These are phyloP conservation scores for Malassezia brasiliensis DNA, from an alignment of 1,284 basidiomycete species.

Conservation along the genomic window DNA sequence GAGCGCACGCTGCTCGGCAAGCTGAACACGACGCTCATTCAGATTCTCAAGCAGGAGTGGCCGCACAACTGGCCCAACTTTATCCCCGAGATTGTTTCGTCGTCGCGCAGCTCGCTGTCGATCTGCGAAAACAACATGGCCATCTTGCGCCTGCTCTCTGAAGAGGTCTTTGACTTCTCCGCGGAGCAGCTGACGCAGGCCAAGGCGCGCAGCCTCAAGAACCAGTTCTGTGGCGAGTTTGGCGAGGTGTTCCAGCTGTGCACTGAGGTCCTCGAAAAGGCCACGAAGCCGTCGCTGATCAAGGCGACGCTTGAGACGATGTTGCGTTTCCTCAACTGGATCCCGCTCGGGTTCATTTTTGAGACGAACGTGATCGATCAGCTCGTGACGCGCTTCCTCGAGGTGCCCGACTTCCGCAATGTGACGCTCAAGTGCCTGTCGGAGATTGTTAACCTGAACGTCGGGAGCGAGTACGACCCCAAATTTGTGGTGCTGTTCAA, in stretches of 20 bases:
- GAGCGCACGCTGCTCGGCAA: conserved; percentile 97
- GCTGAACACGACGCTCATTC: conserved; percentile 88
- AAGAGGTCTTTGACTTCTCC: conserved; percentile 98
- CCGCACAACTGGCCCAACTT: conserved; percentile 98
- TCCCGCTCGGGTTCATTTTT: conserved; percentile 96
- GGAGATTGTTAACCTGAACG: conserved; percentile 75
- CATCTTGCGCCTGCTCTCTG: conserved; percentile 90
- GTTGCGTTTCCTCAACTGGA: conserved; percentile 96
- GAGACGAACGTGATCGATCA: conserved; percentile 96
- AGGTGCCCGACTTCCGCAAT: conserved; percentile 93
- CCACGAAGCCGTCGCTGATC: conserved; percentile 91
- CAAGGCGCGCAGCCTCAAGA: conserved; percentile 95
- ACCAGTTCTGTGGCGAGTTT: conserved; percentile 52
- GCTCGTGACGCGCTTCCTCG: conserved; percentile 81
- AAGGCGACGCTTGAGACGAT: conserved; percentile 92
- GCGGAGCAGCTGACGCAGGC: conserved; percentile 98
- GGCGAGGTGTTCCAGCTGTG: conserved; percentile 48
- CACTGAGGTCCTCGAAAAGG: conserved; percentile 83
- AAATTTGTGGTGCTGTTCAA: conserved; percentile 97
- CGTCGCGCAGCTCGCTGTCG: conserved; percentile 88
- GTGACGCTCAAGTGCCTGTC: conserved; percentile 93
- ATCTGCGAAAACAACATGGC: conserved; percentile 99
- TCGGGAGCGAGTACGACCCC: conserved; percentile 94
- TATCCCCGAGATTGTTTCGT: conserved; percentile 93
- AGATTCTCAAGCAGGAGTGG: conserved; percentile 99